phyloP scores from a whole-genome alignment of 176 grass and related monocot species.

The Urochloa ruziziensis region DNA sequence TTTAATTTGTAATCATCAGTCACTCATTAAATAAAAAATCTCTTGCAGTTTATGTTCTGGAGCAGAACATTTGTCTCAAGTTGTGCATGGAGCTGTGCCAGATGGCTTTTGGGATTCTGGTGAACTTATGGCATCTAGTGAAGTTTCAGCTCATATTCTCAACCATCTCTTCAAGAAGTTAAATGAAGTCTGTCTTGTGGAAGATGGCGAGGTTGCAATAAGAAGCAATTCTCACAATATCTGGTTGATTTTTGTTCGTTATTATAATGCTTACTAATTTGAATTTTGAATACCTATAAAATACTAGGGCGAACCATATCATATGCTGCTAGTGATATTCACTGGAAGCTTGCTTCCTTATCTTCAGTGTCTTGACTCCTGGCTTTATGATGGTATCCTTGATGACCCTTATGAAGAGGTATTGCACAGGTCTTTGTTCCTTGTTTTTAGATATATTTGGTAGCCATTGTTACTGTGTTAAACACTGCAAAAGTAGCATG shows the following conservation, averaged over 20 bases:
- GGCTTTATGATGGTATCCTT: conserved; percentile 98
- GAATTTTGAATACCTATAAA: conserved; percentile 29
- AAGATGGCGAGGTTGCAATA: conserved; percentile 81
- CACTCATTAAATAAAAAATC: conserved; percentile 4
- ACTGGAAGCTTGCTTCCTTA: conserved; percentile 81
- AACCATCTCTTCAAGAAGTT: conserved; percentile 79
- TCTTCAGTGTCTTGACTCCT: conserved; percentile 88
- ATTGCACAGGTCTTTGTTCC: neutral
- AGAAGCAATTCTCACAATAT: conserved; percentile 20
- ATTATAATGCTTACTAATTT: neutral
- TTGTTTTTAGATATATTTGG: conserved; percentile 1
- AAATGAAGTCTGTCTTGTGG: conserved; percentile 79
- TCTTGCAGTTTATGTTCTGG: conserved; percentile 69
- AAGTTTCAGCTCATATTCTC: conserved; percentile 74
- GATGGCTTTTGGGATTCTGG: conserved; percentile 49
- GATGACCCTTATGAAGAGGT: conserved; percentile 97
- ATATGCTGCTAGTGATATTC: conserved; percentile 85
- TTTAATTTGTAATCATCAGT: conserved; percentile 18
- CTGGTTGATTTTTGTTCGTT: conserved; percentile 6
- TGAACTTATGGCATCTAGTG: conserved; percentile 40
- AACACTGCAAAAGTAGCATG: neutral
- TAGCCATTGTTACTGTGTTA: neutral
- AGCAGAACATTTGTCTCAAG: conserved; percentile 77
- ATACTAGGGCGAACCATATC: conserved; percentile 70
- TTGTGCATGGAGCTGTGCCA: conserved; percentile 63